Base-by-base conservation (phyloP, 2,329 filamentous ascomycete genomes). In the Ilyonectria mors-panacis region DNA sequence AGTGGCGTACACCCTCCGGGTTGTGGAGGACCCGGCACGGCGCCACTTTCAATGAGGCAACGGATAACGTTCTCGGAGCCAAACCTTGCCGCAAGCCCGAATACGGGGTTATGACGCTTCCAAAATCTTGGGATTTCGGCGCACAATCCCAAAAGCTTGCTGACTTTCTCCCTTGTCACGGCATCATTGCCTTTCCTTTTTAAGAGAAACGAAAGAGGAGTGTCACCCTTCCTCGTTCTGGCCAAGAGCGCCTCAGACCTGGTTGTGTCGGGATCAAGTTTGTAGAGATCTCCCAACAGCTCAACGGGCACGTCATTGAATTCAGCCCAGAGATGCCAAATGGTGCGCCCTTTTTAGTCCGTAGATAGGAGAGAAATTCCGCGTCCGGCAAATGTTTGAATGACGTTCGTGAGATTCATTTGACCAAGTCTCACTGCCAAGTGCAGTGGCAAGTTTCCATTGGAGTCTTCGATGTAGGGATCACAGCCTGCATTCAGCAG, bases 391-490 rank as follows among this genome's bases (percentile, higher is more conserved):
- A 50, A 48, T 3, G 9, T 17, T n/a, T 17, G 1, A 17, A 28
- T 7, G 3, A 28, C 13, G 6, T 28, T 9, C 23, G 15, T 21
- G 2, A 13, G 9, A 45, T 21, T 12, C 6, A 10, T n/a, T n/a
- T n/a, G 1, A n/a, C 6, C 15, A 13, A n/a, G 6, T 17, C 5
- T 42, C 15, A 44, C 3, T 21, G 5, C 13, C 17, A 53, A 21
- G 3, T 67, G 59, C 17, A 67, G 42, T 1, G 61, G 55, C 0
- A 56, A 9, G 0, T 60, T 3, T 0, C 61, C 65, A 9, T 3
- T 0, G 0, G 17, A 1, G 7, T 28, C 28, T 0, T 7, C 0
- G 1, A 12, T 13, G 35, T 21, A 53, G 7, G 65, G 42, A 2
- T 67, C 50, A 1, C 37, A 51, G 2, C 50, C 55, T 45, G 37